Evolutionary conservation across 2,329 filamentous ascomycete species (phyloP).

Genomic region (Colletotrichum coccodes): DNA sequence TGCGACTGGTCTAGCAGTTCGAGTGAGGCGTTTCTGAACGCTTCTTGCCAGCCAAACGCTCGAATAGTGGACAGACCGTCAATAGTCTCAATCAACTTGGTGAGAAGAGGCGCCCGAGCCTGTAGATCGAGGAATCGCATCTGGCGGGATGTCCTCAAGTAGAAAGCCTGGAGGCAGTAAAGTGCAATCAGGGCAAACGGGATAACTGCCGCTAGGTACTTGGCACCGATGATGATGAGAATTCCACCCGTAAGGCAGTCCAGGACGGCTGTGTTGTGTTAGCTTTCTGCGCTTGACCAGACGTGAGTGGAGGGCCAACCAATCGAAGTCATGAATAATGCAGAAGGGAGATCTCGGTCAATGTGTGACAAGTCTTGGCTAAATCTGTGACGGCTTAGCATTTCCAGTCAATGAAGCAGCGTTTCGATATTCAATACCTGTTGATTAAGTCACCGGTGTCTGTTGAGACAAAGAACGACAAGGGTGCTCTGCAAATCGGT

Average conservation of each 20-base stretch:
- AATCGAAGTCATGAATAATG: constrained; percentile 15
- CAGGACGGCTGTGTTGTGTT: background rate
- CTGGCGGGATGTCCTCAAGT: constrained; percentile 64
- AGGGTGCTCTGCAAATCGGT: background rate
- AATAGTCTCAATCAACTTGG: constrained; percentile 50
- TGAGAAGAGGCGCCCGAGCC: constrained; percentile 58
- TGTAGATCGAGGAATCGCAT: constrained; percentile 66
- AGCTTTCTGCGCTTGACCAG: background rate
- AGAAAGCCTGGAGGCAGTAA: constrained; percentile 40
- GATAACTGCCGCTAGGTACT: constrained; percentile 56
- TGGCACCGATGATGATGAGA: constrained; percentile 56
- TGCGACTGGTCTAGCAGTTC: constrained; percentile 37
- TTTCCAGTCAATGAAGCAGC: background rate
- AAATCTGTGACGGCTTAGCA: constrained; percentile 24
- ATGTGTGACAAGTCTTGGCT: constrained; percentile 40
- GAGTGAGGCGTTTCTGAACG: constrained; percentile 9
- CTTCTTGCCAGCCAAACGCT: constrained; percentile 39
- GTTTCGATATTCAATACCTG: constrained; percentile 16
- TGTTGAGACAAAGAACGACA: constrained; percentile 36
- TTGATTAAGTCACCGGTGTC: constrained; percentile 36
- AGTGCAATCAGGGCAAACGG: constrained; percentile 45
- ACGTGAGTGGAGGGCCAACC: background rate
- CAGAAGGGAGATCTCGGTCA: constrained; percentile 35
- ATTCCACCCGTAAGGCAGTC: constrained; percentile 27
- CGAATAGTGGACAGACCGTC: constrained; percentile 41